Evolutionary conservation across 305 asterid genomes (phyloP).

Genomic region (Fraxinus latifolia): DNA sequence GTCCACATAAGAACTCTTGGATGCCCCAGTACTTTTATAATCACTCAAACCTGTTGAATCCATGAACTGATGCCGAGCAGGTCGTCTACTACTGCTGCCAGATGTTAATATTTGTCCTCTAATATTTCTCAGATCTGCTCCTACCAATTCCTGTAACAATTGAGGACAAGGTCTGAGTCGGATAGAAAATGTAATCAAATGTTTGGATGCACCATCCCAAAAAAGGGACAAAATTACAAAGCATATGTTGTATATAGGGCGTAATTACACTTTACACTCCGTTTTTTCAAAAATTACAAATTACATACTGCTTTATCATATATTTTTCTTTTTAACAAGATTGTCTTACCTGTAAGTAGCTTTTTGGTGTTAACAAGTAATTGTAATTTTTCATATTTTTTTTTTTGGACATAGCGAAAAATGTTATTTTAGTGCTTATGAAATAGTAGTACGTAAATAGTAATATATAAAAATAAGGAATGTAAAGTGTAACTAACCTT

Average conservation of each 20-base stretch:
- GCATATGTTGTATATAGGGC: neutral
- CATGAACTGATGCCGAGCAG: conserved; percentile 56
- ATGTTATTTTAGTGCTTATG: neutral
- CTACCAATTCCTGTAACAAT: conserved; percentile 54
- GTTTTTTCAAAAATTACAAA: neutral
- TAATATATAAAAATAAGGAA: neutral
- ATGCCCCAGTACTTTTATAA: conserved; percentile 67
- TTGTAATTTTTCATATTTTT: neutral
- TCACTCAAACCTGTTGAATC: conserved; percentile 59
- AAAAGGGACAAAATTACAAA: neutral
- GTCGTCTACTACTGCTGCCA: conserved; percentile 52
- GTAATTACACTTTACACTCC: neutral
- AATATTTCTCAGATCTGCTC: conserved; percentile 54
- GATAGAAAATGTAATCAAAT: neutral
- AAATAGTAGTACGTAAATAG: neutral
- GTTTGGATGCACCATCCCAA: neutral
- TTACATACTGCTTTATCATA: neutral
- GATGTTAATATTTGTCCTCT: conserved; percentile 56
- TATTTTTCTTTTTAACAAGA: neutral
- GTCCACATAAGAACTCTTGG: conserved; percentile 49
- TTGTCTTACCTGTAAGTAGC: neutral
- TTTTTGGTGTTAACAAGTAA: neutral
- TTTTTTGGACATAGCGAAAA: neutral
- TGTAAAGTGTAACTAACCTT: neutral
- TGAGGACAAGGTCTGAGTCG: neutral